phyloP scores from a whole-genome alignment of 352 stramenopile species.

The Phytophthora sansomeana region DNA sequence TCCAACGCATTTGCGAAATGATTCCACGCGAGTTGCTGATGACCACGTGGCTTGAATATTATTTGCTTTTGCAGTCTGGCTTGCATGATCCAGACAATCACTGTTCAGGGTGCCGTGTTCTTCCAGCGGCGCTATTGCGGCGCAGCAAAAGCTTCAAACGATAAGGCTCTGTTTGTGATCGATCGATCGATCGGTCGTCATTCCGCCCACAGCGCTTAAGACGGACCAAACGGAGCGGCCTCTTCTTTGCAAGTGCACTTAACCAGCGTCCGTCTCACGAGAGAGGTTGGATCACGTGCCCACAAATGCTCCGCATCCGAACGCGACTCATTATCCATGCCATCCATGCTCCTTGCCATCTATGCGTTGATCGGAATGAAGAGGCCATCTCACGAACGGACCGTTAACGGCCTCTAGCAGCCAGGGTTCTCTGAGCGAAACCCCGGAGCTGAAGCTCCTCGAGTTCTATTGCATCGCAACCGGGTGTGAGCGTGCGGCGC shows the following conservation, averaged over 20 bases:
- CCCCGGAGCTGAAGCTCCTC: no score
- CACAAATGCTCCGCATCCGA: neutral
- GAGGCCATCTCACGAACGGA: neutral
- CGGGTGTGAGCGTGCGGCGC: no score
- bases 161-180: neutral
- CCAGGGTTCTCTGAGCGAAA: no score
- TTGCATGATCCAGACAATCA: no score
- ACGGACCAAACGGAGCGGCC: conserved; percentile 3
- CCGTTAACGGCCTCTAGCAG: neutral
- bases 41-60: no score
- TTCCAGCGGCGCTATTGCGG: no score
- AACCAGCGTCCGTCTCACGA: conserved; percentile 28
- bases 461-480: no score
- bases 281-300: conserved; percentile 7
- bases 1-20: no score
- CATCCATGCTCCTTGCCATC: conserved; percentile 1
- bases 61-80: no score
- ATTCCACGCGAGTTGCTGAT: no score
- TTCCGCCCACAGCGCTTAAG: conserved; percentile 13
- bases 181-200: conserved; percentile 11
- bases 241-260: conserved; percentile 30
- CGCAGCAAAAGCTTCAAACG: no score
- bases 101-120: no score
- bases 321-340: neutral
- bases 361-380: neutral